A percentile compares a stretch with the other conserved stretches of the same genome.
These are phyloP conservation scores for Chaetoscypha palmicola DNA, from an alignment of 2,329 filamentous ascomycete species.

Conservation along the genomic window DNA sequence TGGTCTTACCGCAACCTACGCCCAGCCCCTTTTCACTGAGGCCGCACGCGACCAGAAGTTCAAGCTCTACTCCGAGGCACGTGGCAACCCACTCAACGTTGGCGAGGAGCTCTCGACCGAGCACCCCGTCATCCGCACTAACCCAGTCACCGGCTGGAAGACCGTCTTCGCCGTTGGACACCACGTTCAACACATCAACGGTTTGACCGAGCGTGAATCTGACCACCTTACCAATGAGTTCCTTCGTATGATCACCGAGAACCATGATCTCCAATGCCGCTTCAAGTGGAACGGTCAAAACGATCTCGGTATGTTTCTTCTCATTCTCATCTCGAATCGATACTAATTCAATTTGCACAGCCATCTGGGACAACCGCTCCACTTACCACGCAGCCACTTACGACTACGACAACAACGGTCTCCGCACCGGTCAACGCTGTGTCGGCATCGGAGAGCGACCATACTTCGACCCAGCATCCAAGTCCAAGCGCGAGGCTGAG, in stretches of 20 bases:
- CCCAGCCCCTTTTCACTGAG: conserved; percentile 43
- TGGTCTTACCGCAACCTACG: conserved; percentile 48
- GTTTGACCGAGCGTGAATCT: conserved; percentile 47
- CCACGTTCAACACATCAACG: conserved; percentile 49
- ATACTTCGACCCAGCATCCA: conserved; percentile 41
- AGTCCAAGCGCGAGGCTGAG: conserved; percentile 62
- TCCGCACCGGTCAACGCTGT: conserved; percentile 39
- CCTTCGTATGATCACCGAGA: conserved; percentile 42
- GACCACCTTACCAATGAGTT: conserved; percentile 30
- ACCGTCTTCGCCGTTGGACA: conserved; percentile 39
- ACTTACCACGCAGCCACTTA: conserved; percentile 50
- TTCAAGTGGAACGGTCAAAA: conserved; percentile 46
- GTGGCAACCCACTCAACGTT: conserved; percentile 51
- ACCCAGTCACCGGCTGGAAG: conserved; percentile 44
- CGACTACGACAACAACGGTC: conserved; percentile 47
- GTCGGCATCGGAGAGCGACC: conserved; percentile 45
- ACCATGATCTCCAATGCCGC: conserved; percentile 51
- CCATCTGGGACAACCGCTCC: conserved; percentile 60
- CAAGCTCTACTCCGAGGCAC: conserved; percentile 37
- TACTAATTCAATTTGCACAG: conserved; percentile 27
- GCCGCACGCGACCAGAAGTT: conserved; percentile 40
- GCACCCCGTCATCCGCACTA: conserved; percentile 50
- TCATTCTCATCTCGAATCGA: neutral
- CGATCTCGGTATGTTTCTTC: conserved; percentile 34
- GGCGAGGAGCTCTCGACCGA: conserved; percentile 39